A percentile compares a stretch with the other conserved stretches of the same genome.
Evolutionary conservation across 2,329 filamentous ascomycete species (phyloP).

Genomic region (Claviceps purpurea): DNA sequence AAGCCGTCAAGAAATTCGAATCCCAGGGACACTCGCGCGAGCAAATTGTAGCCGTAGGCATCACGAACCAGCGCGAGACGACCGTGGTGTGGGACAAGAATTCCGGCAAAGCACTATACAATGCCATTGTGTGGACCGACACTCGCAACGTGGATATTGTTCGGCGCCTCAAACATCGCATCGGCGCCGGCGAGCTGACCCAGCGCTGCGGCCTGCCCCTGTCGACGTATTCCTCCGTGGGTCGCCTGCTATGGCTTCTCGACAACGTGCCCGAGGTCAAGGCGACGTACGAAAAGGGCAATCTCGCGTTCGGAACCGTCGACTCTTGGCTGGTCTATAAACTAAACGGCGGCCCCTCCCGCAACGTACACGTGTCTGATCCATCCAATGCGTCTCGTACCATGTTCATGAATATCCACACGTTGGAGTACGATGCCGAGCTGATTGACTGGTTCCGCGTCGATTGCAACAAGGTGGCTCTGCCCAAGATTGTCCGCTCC

Average conservation of each 20-base stretch:
- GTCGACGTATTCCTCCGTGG: conserved; percentile 69
- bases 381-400: conserved; percentile 72
- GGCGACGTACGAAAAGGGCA: conserved; percentile 57
- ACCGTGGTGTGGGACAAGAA: conserved; percentile 67
- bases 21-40: conserved; percentile 50
- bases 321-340: conserved; percentile 74
- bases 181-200: conserved; percentile 53
- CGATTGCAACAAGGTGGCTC: conserved; percentile 51
- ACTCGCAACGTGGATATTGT: conserved; percentile 62
- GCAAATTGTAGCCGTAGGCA: conserved; percentile 63
- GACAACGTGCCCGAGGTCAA: conserved; percentile 53
- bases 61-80: conserved; percentile 77
- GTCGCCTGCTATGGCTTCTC: conserved; percentile 67
- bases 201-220: conserved; percentile 62
- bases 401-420: conserved; percentile 78
- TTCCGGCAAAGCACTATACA: conserved; percentile 64
- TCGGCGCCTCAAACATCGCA: conserved; percentile 53
- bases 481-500: conserved; percentile 68
- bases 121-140: conserved; percentile 77
- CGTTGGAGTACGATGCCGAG: conserved; percentile 58
- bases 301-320: conserved; percentile 65
- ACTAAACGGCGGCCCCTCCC: conserved; percentile 55
- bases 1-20: conserved; percentile 55
- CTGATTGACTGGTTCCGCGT: conserved; percentile 65
- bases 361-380: conserved; percentile 60